Evolutionary conservation across 108 stramenopile species (phyloP).

Genomic region (Cyclotella sp.): DNA sequence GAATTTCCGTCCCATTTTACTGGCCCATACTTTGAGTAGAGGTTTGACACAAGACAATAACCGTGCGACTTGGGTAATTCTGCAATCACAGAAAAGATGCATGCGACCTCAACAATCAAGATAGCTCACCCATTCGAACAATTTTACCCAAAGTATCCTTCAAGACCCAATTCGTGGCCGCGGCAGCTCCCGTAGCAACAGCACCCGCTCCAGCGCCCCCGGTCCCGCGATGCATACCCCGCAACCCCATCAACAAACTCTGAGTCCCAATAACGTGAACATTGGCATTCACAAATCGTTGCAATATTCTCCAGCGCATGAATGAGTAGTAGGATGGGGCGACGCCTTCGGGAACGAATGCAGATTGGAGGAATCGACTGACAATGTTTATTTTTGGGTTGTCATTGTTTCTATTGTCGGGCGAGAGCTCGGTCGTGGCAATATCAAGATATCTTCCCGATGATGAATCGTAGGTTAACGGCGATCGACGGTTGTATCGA

Average conservation of each 20-base stretch:
- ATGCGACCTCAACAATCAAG: not conserved
- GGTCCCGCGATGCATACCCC: conserved; percentile 64
- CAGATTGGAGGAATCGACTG: conserved; percentile 35
- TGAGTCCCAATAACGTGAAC: conserved; percentile 94
- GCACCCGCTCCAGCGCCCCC: conserved; percentile 13
- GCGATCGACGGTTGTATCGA: conserved; percentile 45
- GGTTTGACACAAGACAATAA: not conserved
- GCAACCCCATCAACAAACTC: conserved; percentile 85
- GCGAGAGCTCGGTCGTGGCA: conserved; percentile 13
- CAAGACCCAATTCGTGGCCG: conserved; percentile 94
- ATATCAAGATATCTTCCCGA: conserved; percentile 48
- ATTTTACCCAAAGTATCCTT: conserved; percentile 95
- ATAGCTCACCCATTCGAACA: conserved; percentile 62
- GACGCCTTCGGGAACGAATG: conserved; percentile 89
- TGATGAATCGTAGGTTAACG: conserved; percentile 31
- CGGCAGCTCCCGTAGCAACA: conserved; percentile 67
- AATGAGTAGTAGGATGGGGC: conserved; percentile 85
- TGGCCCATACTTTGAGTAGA: conserved; percentile 76
- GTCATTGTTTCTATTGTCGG: not conserved
- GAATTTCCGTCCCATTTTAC: conserved; percentile 92
- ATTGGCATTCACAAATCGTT: conserved; percentile 91
- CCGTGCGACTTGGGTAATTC: not conserved
- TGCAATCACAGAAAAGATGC: not conserved
- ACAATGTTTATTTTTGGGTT: conserved; percentile 14
- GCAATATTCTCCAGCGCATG: conserved; percentile 85